Evolutionary conservation across 1,139 yeast species (phyloP).

Genomic region (Blastobotrys elegans): DNA sequence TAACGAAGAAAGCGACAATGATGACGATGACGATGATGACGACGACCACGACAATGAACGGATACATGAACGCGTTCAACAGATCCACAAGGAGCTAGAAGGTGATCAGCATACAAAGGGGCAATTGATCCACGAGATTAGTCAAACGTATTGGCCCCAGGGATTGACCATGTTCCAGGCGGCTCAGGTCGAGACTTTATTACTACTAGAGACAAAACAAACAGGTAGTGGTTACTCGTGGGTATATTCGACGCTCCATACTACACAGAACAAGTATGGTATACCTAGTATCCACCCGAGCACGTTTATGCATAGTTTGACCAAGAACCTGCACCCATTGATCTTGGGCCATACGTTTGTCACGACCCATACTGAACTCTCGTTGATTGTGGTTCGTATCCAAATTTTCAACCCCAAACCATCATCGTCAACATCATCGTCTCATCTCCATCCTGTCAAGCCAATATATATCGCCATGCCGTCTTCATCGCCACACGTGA

Average conservation of each 20-base stretch:
- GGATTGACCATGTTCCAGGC: constrained; percentile 66
- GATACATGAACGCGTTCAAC: constrained; percentile 15
- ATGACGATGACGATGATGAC: background rate
- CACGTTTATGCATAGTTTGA: constrained; percentile 45
- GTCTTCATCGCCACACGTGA: constrained; percentile 57
- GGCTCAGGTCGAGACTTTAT: constrained; percentile 68
- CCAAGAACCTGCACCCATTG: constrained; percentile 39
- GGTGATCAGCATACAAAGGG: constrained; percentile 38
- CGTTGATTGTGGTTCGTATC: constrained; percentile 55
- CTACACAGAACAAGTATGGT: constrained; percentile 36
- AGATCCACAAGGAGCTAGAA: background rate
- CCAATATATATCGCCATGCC: constrained; percentile 68
- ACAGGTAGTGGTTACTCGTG: constrained; percentile 41
- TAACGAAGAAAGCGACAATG: background rate
- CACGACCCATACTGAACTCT: constrained; percentile 60
- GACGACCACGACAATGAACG: constrained; percentile 7
- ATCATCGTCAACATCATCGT: constrained; percentile 15
- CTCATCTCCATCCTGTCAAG: constrained; percentile 46
- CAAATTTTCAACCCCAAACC: constrained; percentile 55
- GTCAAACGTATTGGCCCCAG: constrained; percentile 53
- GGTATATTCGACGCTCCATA: constrained; percentile 53
- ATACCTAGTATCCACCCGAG: constrained; percentile 38
- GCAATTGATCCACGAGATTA: constrained; percentile 45
- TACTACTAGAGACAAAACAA: constrained; percentile 53
- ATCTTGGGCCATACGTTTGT: constrained; percentile 52